phyloP scores from a whole-genome alignment of 495 filamentous ascomycete genomes.

The Hamigera avellanea region DNA sequence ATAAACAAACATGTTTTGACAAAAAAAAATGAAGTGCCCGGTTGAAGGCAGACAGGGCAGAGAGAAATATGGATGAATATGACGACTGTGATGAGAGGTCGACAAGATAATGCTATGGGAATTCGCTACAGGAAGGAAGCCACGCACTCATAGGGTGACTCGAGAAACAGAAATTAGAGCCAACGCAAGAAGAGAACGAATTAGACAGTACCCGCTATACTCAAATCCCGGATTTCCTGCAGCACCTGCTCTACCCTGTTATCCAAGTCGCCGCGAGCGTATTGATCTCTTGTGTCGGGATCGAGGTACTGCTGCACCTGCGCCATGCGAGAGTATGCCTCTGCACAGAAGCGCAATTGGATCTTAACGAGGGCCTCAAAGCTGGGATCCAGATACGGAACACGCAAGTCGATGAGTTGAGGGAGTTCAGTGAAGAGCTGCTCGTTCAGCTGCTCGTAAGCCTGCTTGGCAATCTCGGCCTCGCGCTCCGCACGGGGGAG shows the following conservation, averaged over 20 bases:
- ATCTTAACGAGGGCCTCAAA: conserved; percentile 99
- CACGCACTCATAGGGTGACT: no score
- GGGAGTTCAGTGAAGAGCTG: conserved; percentile 87
- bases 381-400: conserved; percentile 90
- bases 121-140: no score
- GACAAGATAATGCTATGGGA: no score
- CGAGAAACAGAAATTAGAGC: no score
- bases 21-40: no score
- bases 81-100: no score
- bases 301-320: conserved; percentile 99
- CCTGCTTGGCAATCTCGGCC: conserved; percentile 79
- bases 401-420: conserved; percentile 94
- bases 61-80: no score
- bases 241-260: conserved; percentile 88
- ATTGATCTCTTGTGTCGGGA: conserved; percentile 91
- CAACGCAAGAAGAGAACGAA: neutral
- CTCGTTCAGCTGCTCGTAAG: conserved; percentile 93
- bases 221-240: conserved; percentile 93
- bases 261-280: conserved; percentile 87
- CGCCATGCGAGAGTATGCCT: conserved; percentile 93
- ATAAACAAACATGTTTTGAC: no score
- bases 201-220: conserved; percentile 71
- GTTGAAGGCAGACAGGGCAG: no score
- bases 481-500: conserved; percentile 91
- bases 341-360: conserved; percentile 92